Percentiles rank a stretch among this genome's conserved stretches.
phyloP scores from a whole-genome alignment of 768 basidiomycete genomes.

The Leccinum broughii region DNA sequence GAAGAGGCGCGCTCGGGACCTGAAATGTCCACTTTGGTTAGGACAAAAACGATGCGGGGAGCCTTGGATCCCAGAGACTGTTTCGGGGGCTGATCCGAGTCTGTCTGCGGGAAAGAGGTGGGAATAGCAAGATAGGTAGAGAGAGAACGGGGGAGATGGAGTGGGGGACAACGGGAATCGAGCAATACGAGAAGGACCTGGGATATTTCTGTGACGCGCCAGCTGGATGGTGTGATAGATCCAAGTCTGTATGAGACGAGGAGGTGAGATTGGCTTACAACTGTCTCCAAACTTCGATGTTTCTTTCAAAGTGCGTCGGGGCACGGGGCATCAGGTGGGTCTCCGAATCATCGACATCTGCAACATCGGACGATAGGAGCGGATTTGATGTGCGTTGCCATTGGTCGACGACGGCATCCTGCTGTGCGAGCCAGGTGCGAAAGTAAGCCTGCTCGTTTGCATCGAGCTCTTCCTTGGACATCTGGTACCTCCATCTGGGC shows the following conservation, averaged over 20 bases:
- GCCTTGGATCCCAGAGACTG: conserved; percentile 34
- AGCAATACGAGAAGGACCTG: conserved; percentile 86
- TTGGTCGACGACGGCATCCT: conserved; percentile 53
- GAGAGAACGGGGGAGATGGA: conserved; percentile 86
- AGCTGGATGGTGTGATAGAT: conserved; percentile 44
- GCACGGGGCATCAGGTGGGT: conserved; percentile 52
- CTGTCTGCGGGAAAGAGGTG: background rate
- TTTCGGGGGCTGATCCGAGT: conserved; percentile 20
- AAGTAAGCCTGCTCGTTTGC: conserved; percentile 86
- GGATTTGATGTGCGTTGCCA: conserved; percentile 43
- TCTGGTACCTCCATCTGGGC: conserved; percentile 86
- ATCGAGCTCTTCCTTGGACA: conserved; percentile 88
- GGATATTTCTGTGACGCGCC: conserved; percentile 92
- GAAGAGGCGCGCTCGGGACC: conserved; percentile 61
- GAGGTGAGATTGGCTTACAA: conserved; percentile 50
- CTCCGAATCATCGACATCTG: conserved; percentile 15
- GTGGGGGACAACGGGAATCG: conserved; percentile 84
- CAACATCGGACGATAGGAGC: conserved; percentile 3
- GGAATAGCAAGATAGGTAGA: conserved; percentile 51
- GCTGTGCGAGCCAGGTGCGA: conserved; percentile 72
- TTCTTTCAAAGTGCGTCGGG: conserved; percentile 83
- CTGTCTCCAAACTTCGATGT: conserved; percentile 94
- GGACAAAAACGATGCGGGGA: conserved; percentile 58
- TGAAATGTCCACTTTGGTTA: conserved; percentile 88
- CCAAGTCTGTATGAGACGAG: conserved; percentile 3